These are phyloP conservation scores for Phytomonas sp. DNA, from an alignment of 208 protist genomes.

Conservation along the genomic window DNA sequence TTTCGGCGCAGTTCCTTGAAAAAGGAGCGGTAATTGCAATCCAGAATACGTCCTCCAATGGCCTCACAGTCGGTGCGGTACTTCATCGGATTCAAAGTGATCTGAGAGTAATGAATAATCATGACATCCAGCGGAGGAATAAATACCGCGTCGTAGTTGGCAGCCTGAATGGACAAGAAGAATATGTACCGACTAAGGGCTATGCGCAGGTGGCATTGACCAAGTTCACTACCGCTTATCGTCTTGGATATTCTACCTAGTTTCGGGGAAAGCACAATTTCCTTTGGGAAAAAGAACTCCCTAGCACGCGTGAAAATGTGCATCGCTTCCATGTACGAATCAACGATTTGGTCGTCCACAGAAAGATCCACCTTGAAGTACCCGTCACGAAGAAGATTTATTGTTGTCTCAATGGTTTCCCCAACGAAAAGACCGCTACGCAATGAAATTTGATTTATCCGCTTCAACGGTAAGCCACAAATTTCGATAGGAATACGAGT, in stretches of 20 bases:
- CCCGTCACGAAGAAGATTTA: conserved; percentile 73
- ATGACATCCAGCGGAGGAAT: conserved; percentile 86
- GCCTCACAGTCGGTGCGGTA: conserved; percentile 84
- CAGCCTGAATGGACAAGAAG: conserved; percentile 82
- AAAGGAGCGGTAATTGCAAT: conserved; percentile 83
- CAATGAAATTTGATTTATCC: conserved; percentile 65
- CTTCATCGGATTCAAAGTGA: conserved; percentile 48
- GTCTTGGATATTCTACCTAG: too few species aligned
- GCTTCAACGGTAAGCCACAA: conserved; percentile 44
- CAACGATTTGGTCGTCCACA: conserved; percentile 61
- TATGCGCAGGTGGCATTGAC: conserved; percentile 42
- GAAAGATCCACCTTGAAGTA: conserved; percentile 85
- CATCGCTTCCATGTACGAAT: conserved; percentile 53
- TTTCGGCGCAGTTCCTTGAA: conserved; percentile 51
- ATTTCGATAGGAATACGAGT: conserved; percentile 82
- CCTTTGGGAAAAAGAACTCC: conserved; percentile 57
- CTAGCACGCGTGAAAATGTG: conserved; percentile 35
- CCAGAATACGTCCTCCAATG: conserved; percentile 70
- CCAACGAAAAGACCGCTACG: conserved; percentile 64
- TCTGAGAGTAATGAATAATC: conserved; percentile 77
- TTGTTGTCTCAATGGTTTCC: conserved; percentile 65
- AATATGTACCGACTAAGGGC: conserved; percentile 81
- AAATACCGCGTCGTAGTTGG: conserved; percentile 82
- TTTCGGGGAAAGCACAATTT: too few species aligned
- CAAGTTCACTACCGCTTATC: conserved; percentile 15